Percentiles rank a stretch among this genome's conserved stretches.
These are phyloP conservation scores for Daldinia childiae DNA, from an alignment of 495 filamentous ascomycete genomes.

Conservation along the genomic window DNA sequence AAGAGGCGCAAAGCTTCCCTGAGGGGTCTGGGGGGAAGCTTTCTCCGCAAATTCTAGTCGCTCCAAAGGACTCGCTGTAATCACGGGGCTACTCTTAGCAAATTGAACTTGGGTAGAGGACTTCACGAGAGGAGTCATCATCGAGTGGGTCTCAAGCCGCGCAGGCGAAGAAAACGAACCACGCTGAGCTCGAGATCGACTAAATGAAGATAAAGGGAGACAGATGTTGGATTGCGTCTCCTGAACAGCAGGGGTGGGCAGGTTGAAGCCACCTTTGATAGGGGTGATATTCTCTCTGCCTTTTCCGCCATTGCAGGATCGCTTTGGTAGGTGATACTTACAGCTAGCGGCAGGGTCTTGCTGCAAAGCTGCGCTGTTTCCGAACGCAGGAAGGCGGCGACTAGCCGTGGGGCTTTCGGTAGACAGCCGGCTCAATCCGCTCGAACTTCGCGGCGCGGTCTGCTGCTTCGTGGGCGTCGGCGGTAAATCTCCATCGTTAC, in stretches of 20 bases:
- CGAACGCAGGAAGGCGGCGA: conserved; percentile 44
- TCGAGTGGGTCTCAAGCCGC: conserved; percentile 48
- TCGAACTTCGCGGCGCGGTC: conserved; percentile 31
- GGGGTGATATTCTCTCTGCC: conserved; percentile 4
- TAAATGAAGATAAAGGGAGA: conserved; percentile 47
- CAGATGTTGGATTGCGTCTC: conserved; percentile 28
- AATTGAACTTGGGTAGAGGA: conserved; percentile 46
- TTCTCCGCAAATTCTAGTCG: conserved; percentile 58
- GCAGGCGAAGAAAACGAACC: conserved; percentile 45
- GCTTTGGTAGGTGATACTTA: conserved; percentile 54
- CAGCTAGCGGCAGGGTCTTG: conserved; percentile 45
- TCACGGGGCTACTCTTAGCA: conserved; percentile 57
- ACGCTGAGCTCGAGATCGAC: conserved; percentile 49
- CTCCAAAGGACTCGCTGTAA: conserved; percentile 62
- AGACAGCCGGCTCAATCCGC: conserved; percentile 41
- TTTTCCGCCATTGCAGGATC: conserved; percentile 15
- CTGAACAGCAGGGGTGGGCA: conserved; percentile 31
- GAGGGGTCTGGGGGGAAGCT: conserved; percentile 80
- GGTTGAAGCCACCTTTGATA: conserved; percentile 19
- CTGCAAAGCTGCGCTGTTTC: conserved; percentile 28
- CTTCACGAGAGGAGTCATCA: conserved; percentile 38
- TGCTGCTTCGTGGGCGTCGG: conserved; percentile 87
- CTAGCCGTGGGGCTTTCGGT: conserved; percentile 45
- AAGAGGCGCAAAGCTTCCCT: conserved; percentile 76
- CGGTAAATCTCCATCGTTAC: conserved; percentile 75